phyloP scores from a whole-genome alignment of 257 asterid genomes.

The Galeopsis tetrahit region DNA sequence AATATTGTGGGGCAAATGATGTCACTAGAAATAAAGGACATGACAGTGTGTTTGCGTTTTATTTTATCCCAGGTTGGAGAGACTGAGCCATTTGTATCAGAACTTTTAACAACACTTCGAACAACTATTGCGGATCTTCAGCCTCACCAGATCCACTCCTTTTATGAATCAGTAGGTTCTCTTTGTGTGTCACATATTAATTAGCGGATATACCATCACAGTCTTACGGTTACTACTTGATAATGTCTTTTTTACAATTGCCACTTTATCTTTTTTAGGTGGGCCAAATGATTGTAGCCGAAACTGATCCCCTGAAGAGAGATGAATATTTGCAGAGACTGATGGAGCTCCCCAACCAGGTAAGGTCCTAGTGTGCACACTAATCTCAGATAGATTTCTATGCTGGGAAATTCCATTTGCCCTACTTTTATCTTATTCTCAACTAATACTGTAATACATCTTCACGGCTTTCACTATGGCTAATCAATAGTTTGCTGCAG shows the following conservation, averaged over 20 bases:
- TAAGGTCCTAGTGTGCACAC: slow-evolving; percentile 32
- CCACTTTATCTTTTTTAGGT: slow-evolving; percentile 54
- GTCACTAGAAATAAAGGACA: slow-evolving; percentile 12
- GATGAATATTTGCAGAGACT: slow-evolving; percentile 85
- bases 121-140: slow-evolving; percentile 88
- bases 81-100: slow-evolving; percentile 92
- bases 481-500: slow-evolving; percentile 57
- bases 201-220: background rate
- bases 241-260: slow-evolving; percentile 1
- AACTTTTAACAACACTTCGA: slow-evolving; percentile 79
- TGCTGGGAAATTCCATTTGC: slow-evolving; percentile 12
- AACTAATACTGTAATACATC: slow-evolving; percentile 20
- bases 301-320: slow-evolving; percentile 81
- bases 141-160: slow-evolving; percentile 95
- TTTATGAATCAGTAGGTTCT: slow-evolving; percentile 90
- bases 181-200: slow-evolving; percentile 10
- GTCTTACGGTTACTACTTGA: slow-evolving; percentile 3
- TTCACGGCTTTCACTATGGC: slow-evolving; percentile 27
- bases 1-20: slow-evolving; percentile 19
- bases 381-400: slow-evolving; percentile 14
- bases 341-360: slow-evolving; percentile 98
- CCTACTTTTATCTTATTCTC: slow-evolving; percentile 19
- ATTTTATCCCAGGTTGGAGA: slow-evolving; percentile 78
- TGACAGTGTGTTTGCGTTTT: slow-evolving; percentile 26
- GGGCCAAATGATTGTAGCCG: slow-evolving; percentile 93